Evolutionary conservation across 2,329 filamentous ascomycete genomes (phyloP).

Genomic region (Metarhizium sp.): DNA sequence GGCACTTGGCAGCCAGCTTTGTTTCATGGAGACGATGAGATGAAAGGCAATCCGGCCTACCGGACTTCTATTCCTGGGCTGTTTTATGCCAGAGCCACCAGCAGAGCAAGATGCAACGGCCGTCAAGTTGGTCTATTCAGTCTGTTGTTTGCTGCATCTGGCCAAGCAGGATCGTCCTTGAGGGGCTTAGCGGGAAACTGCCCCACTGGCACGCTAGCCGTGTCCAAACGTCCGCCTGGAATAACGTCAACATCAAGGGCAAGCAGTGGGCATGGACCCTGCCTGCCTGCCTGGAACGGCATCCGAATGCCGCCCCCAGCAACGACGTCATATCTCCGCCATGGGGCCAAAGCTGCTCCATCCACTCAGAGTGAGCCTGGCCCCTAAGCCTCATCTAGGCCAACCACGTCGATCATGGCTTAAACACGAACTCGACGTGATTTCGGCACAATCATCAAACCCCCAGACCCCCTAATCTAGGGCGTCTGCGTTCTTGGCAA

Average conservation of each 20-base stretch:
- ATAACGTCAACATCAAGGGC: too few relatives aligned
- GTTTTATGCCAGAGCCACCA: not conserved
- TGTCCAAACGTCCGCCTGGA: too few relatives aligned
- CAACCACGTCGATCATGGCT: not conserved
- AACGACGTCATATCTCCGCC: constrained; percentile 2
- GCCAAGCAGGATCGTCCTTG: too few relatives aligned
- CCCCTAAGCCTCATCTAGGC: not conserved
- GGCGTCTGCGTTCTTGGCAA: not conserved
- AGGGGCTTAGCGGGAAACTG: not conserved
- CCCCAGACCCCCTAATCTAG: too few relatives aligned
- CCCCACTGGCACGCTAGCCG: not conserved
- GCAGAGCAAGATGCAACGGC: not conserved
- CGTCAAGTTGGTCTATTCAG: not conserved
- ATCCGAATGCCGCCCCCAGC: not conserved
- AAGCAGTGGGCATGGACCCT: too few relatives aligned
- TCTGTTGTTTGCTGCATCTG: not conserved
- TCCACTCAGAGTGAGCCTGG: not conserved
- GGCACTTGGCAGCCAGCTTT: not conserved
- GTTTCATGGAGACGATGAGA: not conserved
- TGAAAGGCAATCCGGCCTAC: not conserved
- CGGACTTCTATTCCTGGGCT: not conserved
- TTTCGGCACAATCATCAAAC: not conserved
- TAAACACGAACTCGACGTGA: not conserved
- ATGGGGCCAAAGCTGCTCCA: not conserved
- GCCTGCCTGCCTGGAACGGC: not conserved